These are phyloP conservation scores for Mariannaea sp. DNA, from an alignment of 2,329 filamentous ascomycete species.

Conservation along the genomic window DNA sequence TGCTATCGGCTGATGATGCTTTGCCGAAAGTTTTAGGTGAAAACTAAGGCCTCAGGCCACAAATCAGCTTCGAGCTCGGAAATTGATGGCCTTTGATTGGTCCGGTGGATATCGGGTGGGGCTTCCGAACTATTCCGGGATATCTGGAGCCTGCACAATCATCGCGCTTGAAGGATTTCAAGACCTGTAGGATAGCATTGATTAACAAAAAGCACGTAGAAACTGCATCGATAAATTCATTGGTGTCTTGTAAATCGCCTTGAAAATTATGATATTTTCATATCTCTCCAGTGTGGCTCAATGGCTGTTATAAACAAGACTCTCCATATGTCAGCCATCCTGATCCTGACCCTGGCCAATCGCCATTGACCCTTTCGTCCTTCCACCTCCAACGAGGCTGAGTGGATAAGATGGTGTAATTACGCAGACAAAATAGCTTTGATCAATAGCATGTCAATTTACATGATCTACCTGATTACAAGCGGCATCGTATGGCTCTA, in stretches of 20 bases:
- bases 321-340: constrained; percentile 3
- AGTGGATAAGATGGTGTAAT: no score
- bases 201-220: not conserved
- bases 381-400: constrained; percentile 19
- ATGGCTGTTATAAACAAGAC: constrained; percentile 15
- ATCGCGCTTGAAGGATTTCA: constrained; percentile 13
- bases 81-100: constrained; percentile 57
- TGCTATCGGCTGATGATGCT: constrained; percentile 45
- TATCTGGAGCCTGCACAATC: constrained; percentile 24
- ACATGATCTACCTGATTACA: no score
- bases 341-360: constrained; percentile 35
- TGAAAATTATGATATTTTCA: not conserved
- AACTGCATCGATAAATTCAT: not conserved
- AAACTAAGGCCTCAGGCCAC: constrained; percentile 51
- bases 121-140: constrained; percentile 40
- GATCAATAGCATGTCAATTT: no score
- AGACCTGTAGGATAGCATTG: not conserved
- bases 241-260: not conserved
- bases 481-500: no score
- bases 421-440: no score
- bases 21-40: constrained; percentile 50
- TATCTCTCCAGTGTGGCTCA: constrained; percentile 6
- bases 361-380: constrained; percentile 32
- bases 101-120: constrained; percentile 32
- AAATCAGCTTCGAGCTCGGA: constrained; percentile 45